Evolutionary conservation across 2,329 filamentous ascomycete species (phyloP).

Genomic region (Aspergillus hortae): DNA sequence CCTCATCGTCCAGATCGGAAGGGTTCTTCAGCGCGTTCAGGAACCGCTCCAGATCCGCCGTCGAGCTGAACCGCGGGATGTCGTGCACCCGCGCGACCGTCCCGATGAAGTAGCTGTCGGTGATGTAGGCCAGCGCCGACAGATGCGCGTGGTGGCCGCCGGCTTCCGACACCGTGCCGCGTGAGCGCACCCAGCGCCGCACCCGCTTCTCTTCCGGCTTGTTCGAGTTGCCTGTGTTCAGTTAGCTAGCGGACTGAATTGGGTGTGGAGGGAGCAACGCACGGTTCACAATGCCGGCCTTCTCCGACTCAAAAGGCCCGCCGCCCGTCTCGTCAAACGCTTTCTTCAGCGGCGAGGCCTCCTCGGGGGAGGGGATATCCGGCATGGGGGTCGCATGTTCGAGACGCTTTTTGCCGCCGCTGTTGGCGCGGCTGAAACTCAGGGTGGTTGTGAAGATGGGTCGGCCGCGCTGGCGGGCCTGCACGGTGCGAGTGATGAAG

Average conservation of each 20-base stretch:
- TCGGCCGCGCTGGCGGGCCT: constrained; percentile 80
- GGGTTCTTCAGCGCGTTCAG: constrained; percentile 41
- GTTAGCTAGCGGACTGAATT: background rate
- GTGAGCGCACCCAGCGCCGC: constrained; percentile 49
- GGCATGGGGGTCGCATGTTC: constrained; percentile 65
- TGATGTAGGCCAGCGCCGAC: constrained; percentile 86
- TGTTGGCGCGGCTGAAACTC: constrained; percentile 70
- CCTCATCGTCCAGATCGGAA: constrained; percentile 41
- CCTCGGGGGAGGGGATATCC: constrained; percentile 43
- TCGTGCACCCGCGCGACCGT: constrained; percentile 78
- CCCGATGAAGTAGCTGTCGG: constrained; percentile 88
- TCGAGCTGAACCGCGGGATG: constrained; percentile 68
- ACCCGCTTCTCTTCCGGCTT: constrained; percentile 65
- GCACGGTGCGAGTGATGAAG: constrained; percentile 91
- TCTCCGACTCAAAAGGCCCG: constrained; percentile 58
- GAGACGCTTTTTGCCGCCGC: constrained; percentile 52
- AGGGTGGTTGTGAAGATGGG: constrained; percentile 96
- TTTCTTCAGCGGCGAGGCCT: constrained; percentile 21
- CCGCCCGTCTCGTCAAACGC: constrained; percentile 26
- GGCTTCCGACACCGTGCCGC: constrained; percentile 66
- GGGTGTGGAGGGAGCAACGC: constrained; percentile 16
- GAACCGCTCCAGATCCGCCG: constrained; percentile 39
- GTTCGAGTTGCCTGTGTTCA: constrained; percentile 33
- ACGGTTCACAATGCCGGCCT: constrained; percentile 56
- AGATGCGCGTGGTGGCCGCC: constrained; percentile 80